Percentiles rank a stretch among this genome's conserved stretches.
phyloP scores from a whole-genome alignment of 495 filamentous ascomycete genomes.

The Cairneyella variabilis region DNA sequence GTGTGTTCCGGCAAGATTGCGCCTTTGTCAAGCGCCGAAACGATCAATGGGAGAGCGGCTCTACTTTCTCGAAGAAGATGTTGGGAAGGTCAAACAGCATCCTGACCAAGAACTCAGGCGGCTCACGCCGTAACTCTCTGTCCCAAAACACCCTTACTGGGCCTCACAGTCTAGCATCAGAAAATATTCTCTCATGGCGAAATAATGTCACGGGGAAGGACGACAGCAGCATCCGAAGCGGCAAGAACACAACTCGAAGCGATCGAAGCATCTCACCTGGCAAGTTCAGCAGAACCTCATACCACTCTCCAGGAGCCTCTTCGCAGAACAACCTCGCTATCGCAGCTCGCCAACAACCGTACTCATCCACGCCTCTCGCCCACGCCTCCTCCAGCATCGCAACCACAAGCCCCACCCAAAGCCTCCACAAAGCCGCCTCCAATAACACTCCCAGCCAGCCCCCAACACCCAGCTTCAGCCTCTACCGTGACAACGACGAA shows the following conservation, averaged over 20 bases:
- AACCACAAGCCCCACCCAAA: slow-evolving; percentile 21
- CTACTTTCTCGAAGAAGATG: slow-evolving; percentile 68
- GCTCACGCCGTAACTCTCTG: slow-evolving; percentile 47
- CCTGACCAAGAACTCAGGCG: slow-evolving; percentile 48
- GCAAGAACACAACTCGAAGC: slow-evolving; percentile 33
- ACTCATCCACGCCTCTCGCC: slow-evolving; percentile 26
- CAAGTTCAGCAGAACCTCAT: slow-evolving; percentile 28
- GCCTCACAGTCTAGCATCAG: slow-evolving; percentile 37
- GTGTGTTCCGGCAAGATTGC: slow-evolving; percentile 77
- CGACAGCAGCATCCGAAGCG: slow-evolving; percentile 18
- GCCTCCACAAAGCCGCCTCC: slow-evolving; percentile 9
- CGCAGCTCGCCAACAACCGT: slow-evolving; percentile 38
- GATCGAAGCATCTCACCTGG: slow-evolving; percentile 47
- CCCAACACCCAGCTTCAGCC: slow-evolving; percentile 27
- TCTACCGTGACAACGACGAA: slow-evolving; percentile 16
- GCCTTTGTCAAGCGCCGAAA: slow-evolving; percentile 57
- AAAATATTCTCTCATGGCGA: slow-evolving; percentile 91
- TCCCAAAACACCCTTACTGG: slow-evolving; percentile 30
- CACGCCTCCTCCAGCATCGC: slow-evolving; percentile 17
- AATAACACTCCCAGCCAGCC: slow-evolving; percentile 13
- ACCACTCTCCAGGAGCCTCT: slow-evolving; percentile 29
- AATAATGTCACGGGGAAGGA: slow-evolving; percentile 29
- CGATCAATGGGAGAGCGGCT: slow-evolving; percentile 66
- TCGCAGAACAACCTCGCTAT: slow-evolving; percentile 36
- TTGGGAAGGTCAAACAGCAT: slow-evolving; percentile 65